These are phyloP conservation scores for Dinochytrium kinnereticum DNA, from an alignment of 371 early-diverging fungal genomes.

Conservation along the genomic window DNA sequence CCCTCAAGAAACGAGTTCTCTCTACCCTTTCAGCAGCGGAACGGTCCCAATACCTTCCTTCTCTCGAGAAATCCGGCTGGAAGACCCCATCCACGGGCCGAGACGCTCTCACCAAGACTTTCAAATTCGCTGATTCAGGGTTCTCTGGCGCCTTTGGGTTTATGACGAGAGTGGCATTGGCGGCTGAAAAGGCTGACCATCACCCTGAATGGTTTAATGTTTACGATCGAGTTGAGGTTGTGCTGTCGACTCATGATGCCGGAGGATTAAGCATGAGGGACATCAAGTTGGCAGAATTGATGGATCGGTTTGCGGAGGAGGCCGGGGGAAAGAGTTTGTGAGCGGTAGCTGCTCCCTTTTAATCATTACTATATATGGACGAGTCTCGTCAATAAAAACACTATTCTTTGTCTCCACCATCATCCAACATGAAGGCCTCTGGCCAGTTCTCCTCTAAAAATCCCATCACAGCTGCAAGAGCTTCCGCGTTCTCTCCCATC, in stretches of 20 bases:
- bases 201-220: constrained; percentile 79
- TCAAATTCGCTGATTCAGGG: constrained; percentile 59
- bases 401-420: too few relatives aligned
- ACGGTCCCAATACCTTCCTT: constrained; percentile 1
- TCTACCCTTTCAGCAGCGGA: constrained; percentile 12
- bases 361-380: too few relatives aligned
- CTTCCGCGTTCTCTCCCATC: neutral
- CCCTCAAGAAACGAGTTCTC: constrained; percentile 11
- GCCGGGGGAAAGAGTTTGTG: neutral
- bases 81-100: constrained; percentile 33
- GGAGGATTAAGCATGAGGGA: constrained; percentile 81
- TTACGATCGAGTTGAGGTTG: constrained; percentile 89
- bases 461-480: constrained; percentile 11
- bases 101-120: constrained; percentile 83
- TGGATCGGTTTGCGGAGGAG: constrained; percentile 43
- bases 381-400: too few relatives aligned
- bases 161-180: constrained; percentile 90
- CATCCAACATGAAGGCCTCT: constrained; percentile 23
- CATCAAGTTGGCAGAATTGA: constrained; percentile 75
- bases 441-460: constrained; percentile 43
- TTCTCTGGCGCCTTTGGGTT: constrained; percentile 93
- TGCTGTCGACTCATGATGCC: constrained; percentile 89
- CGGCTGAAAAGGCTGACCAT: constrained; percentile 90
- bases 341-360: neutral
- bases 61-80: constrained; percentile 21